Evolutionary conservation across 176 grass and related monocot species (phyloP).

Genomic region (Urochloa ruziziensis): DNA sequence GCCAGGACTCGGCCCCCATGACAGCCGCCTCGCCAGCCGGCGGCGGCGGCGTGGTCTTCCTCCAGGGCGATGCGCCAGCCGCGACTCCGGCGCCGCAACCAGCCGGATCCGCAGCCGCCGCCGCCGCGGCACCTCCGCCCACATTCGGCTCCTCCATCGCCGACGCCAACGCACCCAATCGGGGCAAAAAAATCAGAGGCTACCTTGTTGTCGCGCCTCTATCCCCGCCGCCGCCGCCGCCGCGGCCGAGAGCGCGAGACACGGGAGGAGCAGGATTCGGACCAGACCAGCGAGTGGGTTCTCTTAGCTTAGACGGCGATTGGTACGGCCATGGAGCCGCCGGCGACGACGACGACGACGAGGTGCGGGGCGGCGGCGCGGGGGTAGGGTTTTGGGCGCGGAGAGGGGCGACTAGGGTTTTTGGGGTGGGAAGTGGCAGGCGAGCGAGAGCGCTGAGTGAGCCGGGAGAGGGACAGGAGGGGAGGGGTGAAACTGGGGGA

Average conservation of each 20-base stretch:
- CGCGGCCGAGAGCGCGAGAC: neutral
- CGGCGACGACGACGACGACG: neutral
- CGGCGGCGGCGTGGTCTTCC: slow-evolving; percentile 36
- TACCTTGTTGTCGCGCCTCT: neutral
- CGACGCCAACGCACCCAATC: neutral
- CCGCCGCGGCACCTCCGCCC: slow-evolving; percentile 3
- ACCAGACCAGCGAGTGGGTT: neutral
- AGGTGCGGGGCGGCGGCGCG: neutral
- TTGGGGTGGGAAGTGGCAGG: neutral
- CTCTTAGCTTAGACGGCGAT: neutral
- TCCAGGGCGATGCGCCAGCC: slow-evolving; percentile 34
- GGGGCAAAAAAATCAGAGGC: neutral
- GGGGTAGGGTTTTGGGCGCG: slow-evolving; percentile 26
- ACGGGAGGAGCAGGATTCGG: neutral
- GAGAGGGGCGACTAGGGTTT: slow-evolving; percentile 54
- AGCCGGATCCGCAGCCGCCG: slow-evolving; percentile 41
- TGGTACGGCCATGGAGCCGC: slow-evolving; percentile 27
- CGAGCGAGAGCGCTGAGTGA: neutral
- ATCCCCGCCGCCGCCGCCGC: neutral
- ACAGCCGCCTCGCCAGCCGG: slow-evolving; percentile 31
- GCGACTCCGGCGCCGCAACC: neutral
- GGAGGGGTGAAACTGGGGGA: neutral
- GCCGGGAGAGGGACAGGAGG: neutral
- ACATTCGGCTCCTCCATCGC: slow-evolving; percentile 43
- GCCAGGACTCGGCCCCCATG: slow-evolving; percentile 69